A percentile compares a stretch with the other conserved stretches of the same genome.
Conservation (phyloP, 306 rosid genomes). For the Vigna angularis region DNA sequence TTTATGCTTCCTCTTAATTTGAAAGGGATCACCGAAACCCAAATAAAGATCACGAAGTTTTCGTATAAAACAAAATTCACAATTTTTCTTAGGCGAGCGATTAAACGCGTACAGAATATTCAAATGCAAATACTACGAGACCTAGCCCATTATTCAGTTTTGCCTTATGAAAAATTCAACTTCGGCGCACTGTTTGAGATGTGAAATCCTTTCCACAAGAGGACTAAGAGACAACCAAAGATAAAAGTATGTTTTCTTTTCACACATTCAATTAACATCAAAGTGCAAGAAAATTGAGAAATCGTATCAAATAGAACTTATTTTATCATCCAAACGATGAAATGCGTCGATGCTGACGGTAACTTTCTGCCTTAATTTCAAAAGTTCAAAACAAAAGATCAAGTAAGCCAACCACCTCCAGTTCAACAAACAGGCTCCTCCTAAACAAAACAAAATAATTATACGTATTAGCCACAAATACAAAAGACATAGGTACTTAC, state of each 20-base stretch:
- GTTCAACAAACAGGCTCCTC: slow-evolving; percentile 48
- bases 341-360: slow-evolving; percentile 50
- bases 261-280: slow-evolving; percentile 32
- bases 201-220: background rate
- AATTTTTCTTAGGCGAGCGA: background rate
- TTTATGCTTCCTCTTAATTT: background rate
- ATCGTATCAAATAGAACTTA: slow-evolving; percentile 48
- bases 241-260: slow-evolving; percentile 23
- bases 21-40: background rate
- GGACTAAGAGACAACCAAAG: slow-evolving; percentile 5
- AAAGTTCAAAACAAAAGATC: slow-evolving; percentile 41
- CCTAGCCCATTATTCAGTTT: background rate
- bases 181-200: background rate
- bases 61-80: background rate
- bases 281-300: slow-evolving; percentile 38
- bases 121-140: background rate
- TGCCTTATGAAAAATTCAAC: background rate
- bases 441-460: background rate
- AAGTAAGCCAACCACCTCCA: slow-evolving; percentile 42
- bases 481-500: slow-evolving; percentile 19
- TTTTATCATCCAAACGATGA: slow-evolving; percentile 50
- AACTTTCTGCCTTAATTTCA: slow-evolving; percentile 45
- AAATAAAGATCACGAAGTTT: too few species aligned
- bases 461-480: slow-evolving; percentile 13
- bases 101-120: background rate